Percentiles rank a stretch among this genome's conserved stretches.
These are phyloP conservation scores for Pisolithus thermaeus DNA, from an alignment of 1,284 basidiomycete genomes.

Conservation along the genomic window DNA sequence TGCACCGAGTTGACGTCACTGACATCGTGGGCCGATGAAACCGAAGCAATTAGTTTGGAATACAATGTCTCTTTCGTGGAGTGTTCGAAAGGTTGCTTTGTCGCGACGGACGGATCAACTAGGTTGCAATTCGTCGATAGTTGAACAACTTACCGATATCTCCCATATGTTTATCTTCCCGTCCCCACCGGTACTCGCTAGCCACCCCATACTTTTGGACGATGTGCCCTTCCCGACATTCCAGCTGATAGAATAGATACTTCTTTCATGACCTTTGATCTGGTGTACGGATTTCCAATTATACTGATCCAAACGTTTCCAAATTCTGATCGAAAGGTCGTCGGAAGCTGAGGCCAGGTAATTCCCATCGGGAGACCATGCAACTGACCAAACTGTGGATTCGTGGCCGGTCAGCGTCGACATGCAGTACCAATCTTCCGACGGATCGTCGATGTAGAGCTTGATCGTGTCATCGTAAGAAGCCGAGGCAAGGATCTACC, in stretches of 20 bases:
- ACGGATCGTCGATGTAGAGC: conserved; percentile 90
- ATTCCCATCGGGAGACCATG: conserved; percentile 74
- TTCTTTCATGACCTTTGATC: conserved; percentile 61
- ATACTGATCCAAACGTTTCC: conserved; percentile 53
- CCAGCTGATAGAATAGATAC: conserved; percentile 82
- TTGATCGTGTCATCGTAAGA: conserved; percentile 98
- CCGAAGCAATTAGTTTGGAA: conserved; percentile 44
- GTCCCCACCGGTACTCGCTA: conserved; percentile 74
- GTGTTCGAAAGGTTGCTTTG: conserved; percentile 21
- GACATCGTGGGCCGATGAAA: conserved; percentile 63
- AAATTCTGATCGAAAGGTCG: conserved; percentile 70
- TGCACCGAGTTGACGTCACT: conserved; percentile 73
- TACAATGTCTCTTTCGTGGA: conserved; percentile 25
- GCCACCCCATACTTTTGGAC: conserved; percentile 50
- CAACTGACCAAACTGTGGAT: conserved; percentile 90
- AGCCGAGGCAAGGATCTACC: conserved; percentile 88
- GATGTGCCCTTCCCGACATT: conserved; percentile 31
- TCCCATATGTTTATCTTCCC: conserved; percentile 74
- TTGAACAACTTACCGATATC: conserved; percentile 43
- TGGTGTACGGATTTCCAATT: conserved; percentile 55
- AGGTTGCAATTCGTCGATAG: background rate
- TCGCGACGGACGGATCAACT: background rate
- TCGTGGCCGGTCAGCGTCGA: conserved; percentile 75
- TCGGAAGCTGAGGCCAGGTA: conserved; percentile 84
- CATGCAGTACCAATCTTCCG: conserved; percentile 93